A percentile compares a stretch with the other conserved stretches of the same genome.
Evolutionary conservation across 345 rosid genomes (phyloP).

Genomic region (Camelina hispida): DNA sequence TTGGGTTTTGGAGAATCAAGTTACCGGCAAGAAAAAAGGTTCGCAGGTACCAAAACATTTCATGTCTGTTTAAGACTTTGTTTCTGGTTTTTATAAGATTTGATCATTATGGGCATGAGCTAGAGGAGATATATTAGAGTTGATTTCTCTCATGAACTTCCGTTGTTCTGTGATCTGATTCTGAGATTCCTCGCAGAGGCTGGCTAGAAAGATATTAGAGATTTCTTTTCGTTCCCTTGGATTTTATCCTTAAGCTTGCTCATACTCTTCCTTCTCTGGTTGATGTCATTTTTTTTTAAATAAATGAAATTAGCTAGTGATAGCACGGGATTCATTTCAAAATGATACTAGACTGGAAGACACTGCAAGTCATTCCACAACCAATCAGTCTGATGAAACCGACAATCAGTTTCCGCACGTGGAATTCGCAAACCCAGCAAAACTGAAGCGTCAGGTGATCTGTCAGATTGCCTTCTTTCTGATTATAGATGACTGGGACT

Average conservation of each 20-base stretch:
- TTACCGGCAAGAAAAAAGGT: constrained; percentile 46
- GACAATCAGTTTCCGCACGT: constrained; percentile 40
- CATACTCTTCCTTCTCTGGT: constrained; percentile 4
- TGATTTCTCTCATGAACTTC: constrained; percentile 15
- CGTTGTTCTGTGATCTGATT: constrained; percentile 3
- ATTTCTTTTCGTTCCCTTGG: constrained; percentile 17
- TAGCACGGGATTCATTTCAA: constrained; percentile 48
- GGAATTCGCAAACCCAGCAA: constrained; percentile 67
- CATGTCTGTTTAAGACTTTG: background rate
- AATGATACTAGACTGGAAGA: constrained; percentile 45
- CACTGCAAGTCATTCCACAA: constrained; percentile 38
- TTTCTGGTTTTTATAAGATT: background rate
- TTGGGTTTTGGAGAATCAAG: constrained; percentile 78
- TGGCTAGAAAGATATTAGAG: constrained; percentile 15
- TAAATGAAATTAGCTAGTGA: constrained; percentile 44
- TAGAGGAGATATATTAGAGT: no score
- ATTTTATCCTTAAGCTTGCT: constrained; percentile 15
- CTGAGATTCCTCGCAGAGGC: constrained; percentile 22
- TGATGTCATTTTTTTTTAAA: constrained; percentile 9
- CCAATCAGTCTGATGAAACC: constrained; percentile 44
- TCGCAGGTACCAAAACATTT: constrained; percentile 53
- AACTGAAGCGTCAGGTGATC: constrained; percentile 82
- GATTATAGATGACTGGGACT: constrained; percentile 37
- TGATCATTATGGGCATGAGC: no score
- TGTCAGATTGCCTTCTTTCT: constrained; percentile 33